A percentile compares a stretch with the other conserved stretches of the same genome.
These are phyloP conservation scores for Xylariomycetidae sp. DNA, from an alignment of 2,329 filamentous ascomycete species.

Conservation along the genomic window DNA sequence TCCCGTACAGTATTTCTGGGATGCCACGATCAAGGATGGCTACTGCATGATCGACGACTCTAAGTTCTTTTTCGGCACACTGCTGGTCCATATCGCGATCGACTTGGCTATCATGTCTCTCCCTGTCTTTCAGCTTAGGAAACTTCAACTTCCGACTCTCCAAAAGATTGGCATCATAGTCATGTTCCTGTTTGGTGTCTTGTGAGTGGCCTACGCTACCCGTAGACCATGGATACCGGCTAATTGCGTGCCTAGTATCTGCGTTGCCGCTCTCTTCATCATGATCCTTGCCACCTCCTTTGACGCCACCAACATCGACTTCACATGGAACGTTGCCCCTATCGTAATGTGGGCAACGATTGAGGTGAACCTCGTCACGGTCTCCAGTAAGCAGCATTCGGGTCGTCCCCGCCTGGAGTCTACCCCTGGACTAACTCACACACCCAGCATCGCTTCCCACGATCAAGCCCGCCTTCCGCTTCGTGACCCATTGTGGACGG, in stretches of 20 bases:
- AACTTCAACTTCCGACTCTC: conserved; percentile 19
- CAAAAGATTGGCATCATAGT: conserved; percentile 25
- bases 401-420: not conserved
- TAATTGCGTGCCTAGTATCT: conserved; percentile 14
- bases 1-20: conserved; percentile 28
- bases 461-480: not conserved
- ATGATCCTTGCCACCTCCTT: conserved; percentile 18
- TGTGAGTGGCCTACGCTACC: conserved; percentile 13
- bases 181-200: conserved; percentile 23
- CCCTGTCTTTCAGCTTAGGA: conserved; percentile 25
- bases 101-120: conserved; percentile 27
- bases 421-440: not conserved
- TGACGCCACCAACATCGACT: conserved; percentile 15
- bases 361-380: conserved; percentile 24
- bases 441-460: conserved; percentile 1
- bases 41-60: conserved; percentile 25
- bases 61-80: conserved; percentile 27
- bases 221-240: not conserved
- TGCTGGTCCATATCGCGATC: conserved; percentile 25
- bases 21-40: conserved; percentile 16
- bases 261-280: conserved; percentile 22
- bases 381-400: conserved; percentile 18
- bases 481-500: not conserved
- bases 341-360: conserved; percentile 24
- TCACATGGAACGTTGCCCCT: conserved; percentile 19